A percentile compares a stretch with the other conserved stretches of the same genome.
These are phyloP conservation scores for Chalaropsis ovoidea DNA, from an alignment of 2,329 filamentous ascomycete species.

Conservation along the genomic window DNA sequence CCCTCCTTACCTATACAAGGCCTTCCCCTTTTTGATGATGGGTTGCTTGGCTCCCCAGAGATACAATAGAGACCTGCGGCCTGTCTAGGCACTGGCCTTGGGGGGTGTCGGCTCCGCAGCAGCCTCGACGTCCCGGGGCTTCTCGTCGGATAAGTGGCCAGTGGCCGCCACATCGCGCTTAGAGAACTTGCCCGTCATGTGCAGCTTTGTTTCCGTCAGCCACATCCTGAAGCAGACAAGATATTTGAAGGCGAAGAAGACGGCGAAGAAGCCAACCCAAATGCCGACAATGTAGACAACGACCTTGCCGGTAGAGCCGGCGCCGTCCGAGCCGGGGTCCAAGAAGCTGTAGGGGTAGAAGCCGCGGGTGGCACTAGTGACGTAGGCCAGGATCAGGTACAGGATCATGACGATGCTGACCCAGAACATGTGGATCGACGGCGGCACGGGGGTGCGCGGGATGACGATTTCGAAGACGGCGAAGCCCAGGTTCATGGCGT, in stretches of 20 bases:
- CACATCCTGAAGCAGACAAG: conserved; percentile 43
- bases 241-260: conserved; percentile 44
- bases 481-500: conserved; percentile 63
- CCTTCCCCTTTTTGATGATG: background rate
- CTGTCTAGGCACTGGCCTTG: background rate
- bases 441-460: conserved; percentile 51
- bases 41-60: background rate
- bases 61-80: background rate
- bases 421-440: conserved; percentile 54
- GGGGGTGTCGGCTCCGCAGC: conserved; percentile 8
- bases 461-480: conserved; percentile 66
- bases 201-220: conserved; percentile 40
- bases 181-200: conserved; percentile 37
- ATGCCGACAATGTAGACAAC: conserved; percentile 56
- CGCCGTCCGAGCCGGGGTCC: conserved; percentile 44
- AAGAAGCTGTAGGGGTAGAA: conserved; percentile 74
- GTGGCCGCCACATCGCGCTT: conserved; percentile 26
- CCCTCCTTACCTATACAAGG: background rate
- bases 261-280: conserved; percentile 41
- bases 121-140: conserved; percentile 29
- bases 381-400: conserved; percentile 64
- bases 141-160: background rate
- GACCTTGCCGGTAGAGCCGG: conserved; percentile 41
- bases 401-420: conserved; percentile 59
- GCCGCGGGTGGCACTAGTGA: conserved; percentile 57